Evolutionary conservation across 2,329 filamentous ascomycete genomes (phyloP).

Genomic region (Claviceps capensis): DNA sequence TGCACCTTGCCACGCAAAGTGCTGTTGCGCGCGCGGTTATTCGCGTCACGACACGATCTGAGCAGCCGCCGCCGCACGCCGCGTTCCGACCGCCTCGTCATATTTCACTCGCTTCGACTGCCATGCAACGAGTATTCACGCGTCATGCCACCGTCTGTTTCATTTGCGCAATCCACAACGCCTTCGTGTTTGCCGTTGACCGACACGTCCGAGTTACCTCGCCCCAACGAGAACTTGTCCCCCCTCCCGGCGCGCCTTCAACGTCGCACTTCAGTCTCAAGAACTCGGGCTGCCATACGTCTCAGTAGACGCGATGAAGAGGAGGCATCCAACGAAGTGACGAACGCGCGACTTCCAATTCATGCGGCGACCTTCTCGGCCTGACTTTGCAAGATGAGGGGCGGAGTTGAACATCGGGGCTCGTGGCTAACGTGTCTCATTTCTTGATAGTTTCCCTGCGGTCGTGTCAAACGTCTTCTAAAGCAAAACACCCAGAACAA

Average conservation of each 20-base stretch:
- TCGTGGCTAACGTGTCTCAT: not conserved
- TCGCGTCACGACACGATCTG: conserved; percentile 9
- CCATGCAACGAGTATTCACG: not conserved
- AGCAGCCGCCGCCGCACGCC: not conserved
- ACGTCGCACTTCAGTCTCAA: not conserved
- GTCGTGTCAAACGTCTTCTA: conserved; percentile 99
- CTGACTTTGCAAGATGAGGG: not conserved
- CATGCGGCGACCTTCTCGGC: not conserved
- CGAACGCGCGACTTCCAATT: not conserved
- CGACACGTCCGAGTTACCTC: not conserved
- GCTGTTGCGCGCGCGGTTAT: conserved; percentile 4
- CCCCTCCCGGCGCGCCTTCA: not conserved
- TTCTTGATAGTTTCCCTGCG: conserved; percentile 72
- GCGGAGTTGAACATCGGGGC: not conserved
- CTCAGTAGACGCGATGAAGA: not conserved
- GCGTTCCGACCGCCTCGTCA: not conserved
- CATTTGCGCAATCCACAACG: not conserved
- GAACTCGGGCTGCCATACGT: not conserved
- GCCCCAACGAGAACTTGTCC: not conserved
- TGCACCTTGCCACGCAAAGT: not conserved
- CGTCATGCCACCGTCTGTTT: not conserved
- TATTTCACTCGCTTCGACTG: not conserved
- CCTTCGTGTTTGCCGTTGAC: not conserved
- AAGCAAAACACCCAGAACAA: conserved; percentile 99
- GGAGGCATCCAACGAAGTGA: too few species aligned